Percentiles rank a stretch among this genome's conserved stretches.
phyloP scores from a whole-genome alignment of 768 basidiomycete genomes.

The Macrolepiota albuminosa region DNA sequence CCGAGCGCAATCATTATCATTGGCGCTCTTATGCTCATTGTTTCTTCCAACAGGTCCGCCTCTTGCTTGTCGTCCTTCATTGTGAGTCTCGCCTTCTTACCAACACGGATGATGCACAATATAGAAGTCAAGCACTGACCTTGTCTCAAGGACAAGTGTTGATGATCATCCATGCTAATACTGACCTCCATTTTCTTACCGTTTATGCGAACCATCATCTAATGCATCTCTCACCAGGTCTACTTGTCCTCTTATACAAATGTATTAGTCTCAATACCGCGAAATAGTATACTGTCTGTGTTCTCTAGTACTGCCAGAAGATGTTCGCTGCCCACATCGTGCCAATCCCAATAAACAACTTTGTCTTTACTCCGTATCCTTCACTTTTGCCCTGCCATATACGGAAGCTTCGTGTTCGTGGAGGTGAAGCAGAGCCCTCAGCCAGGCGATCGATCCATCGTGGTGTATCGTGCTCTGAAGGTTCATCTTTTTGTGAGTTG shows the following conservation, averaged over 20 bases:
- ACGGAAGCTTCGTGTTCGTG: constrained; percentile 21
- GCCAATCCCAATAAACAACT: constrained; percentile 33
- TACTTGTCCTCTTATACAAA: background rate
- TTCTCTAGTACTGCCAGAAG: constrained; percentile 40
- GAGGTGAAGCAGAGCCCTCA: constrained; percentile 25
- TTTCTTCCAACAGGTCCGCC: constrained; percentile 6
- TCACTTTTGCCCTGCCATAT: constrained; percentile 26
- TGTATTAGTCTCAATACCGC: background rate
- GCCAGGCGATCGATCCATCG: constrained; percentile 51
- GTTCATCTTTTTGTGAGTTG: constrained; percentile 7
- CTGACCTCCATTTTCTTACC: constrained; percentile 40
- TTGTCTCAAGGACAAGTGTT: constrained; percentile 66
- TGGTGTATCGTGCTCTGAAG: constrained; percentile 36
- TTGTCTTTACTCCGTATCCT: constrained; percentile 37
- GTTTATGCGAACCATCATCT: background rate
- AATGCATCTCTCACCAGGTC: background rate
- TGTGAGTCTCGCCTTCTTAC: constrained; percentile 24
- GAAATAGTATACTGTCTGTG: background rate
- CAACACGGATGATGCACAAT: constrained; percentile 50
- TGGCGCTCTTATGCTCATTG: constrained; percentile 1
- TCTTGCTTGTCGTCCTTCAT: background rate
- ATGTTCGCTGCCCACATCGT: constrained; percentile 66
- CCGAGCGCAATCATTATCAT: constrained; percentile 41
- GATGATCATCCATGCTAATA: constrained; percentile 91
- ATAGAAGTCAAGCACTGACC: constrained; percentile 93